Evolutionary conservation across 371 early-diverging fungal genomes (phyloP), one percentile per base, ranked within the genome.

Genomic region (Lichtheimia corymbifera): DNA sequence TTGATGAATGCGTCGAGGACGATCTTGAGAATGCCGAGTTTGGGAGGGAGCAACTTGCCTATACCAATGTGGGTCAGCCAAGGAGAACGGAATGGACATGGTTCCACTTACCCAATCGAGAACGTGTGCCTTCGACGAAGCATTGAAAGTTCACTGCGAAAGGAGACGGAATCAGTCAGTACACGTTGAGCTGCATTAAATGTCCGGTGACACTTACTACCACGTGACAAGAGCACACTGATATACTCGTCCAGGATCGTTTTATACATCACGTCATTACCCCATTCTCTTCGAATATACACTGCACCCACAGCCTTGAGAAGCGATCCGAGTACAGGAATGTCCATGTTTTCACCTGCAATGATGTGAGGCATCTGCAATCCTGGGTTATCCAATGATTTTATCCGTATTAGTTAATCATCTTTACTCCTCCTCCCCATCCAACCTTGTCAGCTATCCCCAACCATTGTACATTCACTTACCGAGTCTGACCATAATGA

Each of bases 101-200:
- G 6, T 18, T 22, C 11, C 24, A 50, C 35, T 49, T 73, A 41
- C 90, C 91, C 28, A 83, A 77, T 55, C 95, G 85, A 59, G 88
- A 87, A 14, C 95, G 88, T 0, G 93, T 92, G 25, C 95, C 95
- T 68, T 94, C 95, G 9, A 93, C 85, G 70, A 94, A 94, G 40
- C 87, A 88, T 72, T 93, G 93, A 50, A 94, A 73, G 59, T 93
- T 93, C 76, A 90, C 76, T 74, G 44, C 7, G 53, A 44, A 12
- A 28, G 15, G 20, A 5, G 41, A 20, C 1, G 41, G 4, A 45
- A 28, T 17, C 5, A 43, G 4, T 9, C 20, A 6, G 18, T 13
- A n/a, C 35, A 18, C 7, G 9, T 22, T 12, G 43, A 40, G 14
- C 20, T 22, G 17, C 11, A 22, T 43, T 18, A 28, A n/a, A 20